A percentile compares a stretch with the other conserved stretches of the same genome.
phyloP scores from a whole-genome alignment of 495 filamentous ascomycete species.

The Aspergillus bertholletiae region DNA sequence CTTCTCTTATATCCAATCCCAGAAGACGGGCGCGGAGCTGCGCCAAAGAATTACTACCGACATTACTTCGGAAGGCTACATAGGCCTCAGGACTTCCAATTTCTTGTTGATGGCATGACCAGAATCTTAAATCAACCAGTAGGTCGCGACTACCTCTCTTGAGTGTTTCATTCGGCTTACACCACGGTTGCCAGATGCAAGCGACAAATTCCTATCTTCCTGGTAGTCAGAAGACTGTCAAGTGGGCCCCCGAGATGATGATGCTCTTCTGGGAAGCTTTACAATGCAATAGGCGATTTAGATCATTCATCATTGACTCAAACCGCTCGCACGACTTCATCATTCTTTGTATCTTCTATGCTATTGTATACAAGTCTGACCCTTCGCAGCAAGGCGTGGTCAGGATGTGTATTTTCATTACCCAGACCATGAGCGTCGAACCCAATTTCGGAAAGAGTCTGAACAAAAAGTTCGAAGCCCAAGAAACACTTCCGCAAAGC shows the following conservation, averaged over 20 bases:
- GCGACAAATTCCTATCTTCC: conserved; percentile 85
- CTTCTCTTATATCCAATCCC: conserved; percentile 89
- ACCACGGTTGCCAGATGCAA: conserved; percentile 56
- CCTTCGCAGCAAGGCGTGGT: conserved; percentile 87
- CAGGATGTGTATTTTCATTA: conserved; percentile 92
- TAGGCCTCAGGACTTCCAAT: conserved; percentile 95
- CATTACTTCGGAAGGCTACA: conserved; percentile 91
- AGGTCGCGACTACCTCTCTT: conserved; percentile 2
- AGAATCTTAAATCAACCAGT: conserved; percentile 88
- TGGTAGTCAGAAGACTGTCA: conserved; percentile 73
- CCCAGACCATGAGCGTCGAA: conserved; percentile 94
- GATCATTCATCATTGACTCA: conserved; percentile 95
- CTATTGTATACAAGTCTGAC: conserved; percentile 81
- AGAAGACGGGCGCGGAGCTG: conserved; percentile 56
- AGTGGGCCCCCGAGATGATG: conserved; percentile 93
- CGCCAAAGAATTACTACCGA: conserved; percentile 85
- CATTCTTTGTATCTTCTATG: conserved; percentile 87
- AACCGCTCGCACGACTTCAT: conserved; percentile 91
- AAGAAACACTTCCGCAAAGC: conserved; percentile 77
- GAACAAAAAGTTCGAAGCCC: conserved; percentile 84
- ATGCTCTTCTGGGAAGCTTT: conserved; percentile 97
- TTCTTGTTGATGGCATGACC: conserved; percentile 94
- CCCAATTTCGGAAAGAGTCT: conserved; percentile 85
- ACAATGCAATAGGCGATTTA: conserved; percentile 96
- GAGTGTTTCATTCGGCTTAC: neutral